Percentiles rank a stretch among this genome's conserved stretches.
phyloP scores from a whole-genome alignment of 495 filamentous ascomycete species.

The Penicillium pulvis region DNA sequence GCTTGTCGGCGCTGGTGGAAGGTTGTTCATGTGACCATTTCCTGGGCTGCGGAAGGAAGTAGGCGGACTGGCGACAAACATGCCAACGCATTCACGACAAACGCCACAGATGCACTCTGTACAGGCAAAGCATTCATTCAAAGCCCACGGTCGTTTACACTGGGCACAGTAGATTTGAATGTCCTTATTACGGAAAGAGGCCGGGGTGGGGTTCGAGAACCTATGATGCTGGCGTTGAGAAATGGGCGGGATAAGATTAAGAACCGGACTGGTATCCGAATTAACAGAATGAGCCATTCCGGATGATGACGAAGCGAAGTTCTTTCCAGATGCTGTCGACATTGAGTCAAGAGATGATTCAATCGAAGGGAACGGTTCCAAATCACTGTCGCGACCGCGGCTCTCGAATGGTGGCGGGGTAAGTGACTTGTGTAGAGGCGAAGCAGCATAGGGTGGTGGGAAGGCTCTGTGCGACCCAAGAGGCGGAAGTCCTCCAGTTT shows the following conservation, averaged over 20 bases:
- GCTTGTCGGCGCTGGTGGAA: slow-evolving; percentile 40
- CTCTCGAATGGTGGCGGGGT: slow-evolving; percentile 75
- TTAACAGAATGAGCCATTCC: slow-evolving; percentile 47
- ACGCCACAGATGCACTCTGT: slow-evolving; percentile 93
- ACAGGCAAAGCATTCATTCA: slow-evolving; percentile 85
- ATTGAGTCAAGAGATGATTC: slow-evolving; percentile 66
- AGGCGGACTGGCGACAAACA: slow-evolving; percentile 61
- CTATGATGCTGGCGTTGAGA: slow-evolving; percentile 48
- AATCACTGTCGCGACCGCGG: slow-evolving; percentile 53
- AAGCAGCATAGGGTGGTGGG: slow-evolving; percentile 79
- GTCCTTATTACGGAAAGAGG: slow-evolving; percentile 48
- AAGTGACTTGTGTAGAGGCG: slow-evolving; percentile 80
- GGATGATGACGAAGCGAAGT: slow-evolving; percentile 64
- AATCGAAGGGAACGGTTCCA: slow-evolving; percentile 82
- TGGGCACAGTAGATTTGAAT: slow-evolving; percentile 88
- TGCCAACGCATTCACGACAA: slow-evolving; percentile 81
- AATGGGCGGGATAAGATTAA: slow-evolving; percentile 43
- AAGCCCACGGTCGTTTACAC: slow-evolving; percentile 69
- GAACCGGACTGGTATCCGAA: slow-evolving; percentile 53
- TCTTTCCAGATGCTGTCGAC: slow-evolving; percentile 54
- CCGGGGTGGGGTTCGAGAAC: slow-evolving; percentile 51
- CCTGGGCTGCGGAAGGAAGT: slow-evolving; percentile 38
- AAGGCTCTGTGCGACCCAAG: slow-evolving; percentile 49
- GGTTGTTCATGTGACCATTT: slow-evolving; percentile 36
- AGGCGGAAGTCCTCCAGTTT: slow-evolving; percentile 39